Conservation (phyloP, 495 filamentous ascomycete species). For the Niebla homalea region DNA sequence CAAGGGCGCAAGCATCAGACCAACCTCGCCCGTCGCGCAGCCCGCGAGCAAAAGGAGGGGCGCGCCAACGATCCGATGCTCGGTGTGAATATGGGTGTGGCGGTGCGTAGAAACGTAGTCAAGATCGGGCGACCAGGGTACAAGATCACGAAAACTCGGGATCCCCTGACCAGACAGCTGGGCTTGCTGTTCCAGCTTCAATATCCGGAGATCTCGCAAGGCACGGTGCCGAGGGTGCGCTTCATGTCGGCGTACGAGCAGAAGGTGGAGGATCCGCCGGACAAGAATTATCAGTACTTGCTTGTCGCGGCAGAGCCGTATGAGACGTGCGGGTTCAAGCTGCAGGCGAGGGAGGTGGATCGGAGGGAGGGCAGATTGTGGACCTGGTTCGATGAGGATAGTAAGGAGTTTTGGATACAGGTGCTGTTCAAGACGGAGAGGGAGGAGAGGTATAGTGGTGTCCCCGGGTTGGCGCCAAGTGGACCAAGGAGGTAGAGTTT, state of each 20-base stretch:
- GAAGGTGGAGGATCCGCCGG: slow-evolving; percentile 87
- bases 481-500: slow-evolving; percentile 14
- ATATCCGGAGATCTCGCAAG: slow-evolving; percentile 78
- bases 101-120: slow-evolving; percentile 76
- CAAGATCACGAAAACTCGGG: slow-evolving; percentile 91
- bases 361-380: slow-evolving; percentile 74
- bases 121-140: slow-evolving; percentile 97
- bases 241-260: slow-evolving; percentile 98
- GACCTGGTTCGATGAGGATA: slow-evolving; percentile 91
- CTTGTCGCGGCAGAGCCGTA: slow-evolving; percentile 95
- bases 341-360: slow-evolving; percentile 91
- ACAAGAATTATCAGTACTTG: slow-evolving; percentile 88
- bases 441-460: slow-evolving; percentile 88
- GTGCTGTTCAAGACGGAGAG: slow-evolving; percentile 98
- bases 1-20: slow-evolving; percentile 99
- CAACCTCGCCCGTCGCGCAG: slow-evolving; percentile 92
- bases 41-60: slow-evolving; percentile 82
- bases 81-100: slow-evolving; percentile 64
- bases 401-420: slow-evolving; percentile 98
- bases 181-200: slow-evolving; percentile 90
- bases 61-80: slow-evolving; percentile 55
- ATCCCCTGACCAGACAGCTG: slow-evolving; percentile 79
- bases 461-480: slow-evolving; percentile 68
- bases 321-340: slow-evolving; percentile 91
- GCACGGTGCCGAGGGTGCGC: slow-evolving; percentile 65